Base-by-base conservation (phyloP, 306 rosid genomes). In the Ceratonia siliqua region DNA sequence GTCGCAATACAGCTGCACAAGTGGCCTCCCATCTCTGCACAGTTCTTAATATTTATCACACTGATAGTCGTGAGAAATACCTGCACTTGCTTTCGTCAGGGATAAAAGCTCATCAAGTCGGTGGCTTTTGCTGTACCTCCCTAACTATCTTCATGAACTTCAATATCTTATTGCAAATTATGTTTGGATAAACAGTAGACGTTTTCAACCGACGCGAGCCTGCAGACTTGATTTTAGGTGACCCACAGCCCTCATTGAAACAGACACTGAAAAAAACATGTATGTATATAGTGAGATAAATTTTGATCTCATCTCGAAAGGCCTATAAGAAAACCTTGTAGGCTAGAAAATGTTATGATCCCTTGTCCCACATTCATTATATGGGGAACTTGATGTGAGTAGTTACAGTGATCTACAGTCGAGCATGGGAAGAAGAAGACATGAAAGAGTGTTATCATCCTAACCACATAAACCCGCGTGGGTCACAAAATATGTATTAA, bases 311-410 rank as follows among this genome's bases (percentile, higher is more conserved):
- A 6, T 8, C 12, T 61, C 46, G n/a, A 61, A 22, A 53, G n/a
- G 41, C 27, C 46, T 9, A 35, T 9, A 17, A 18, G 8, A 61
- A 61, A 33, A 35, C 28, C 27, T 22, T 18, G 67, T 11, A 35
- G 9, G 46, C 17, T 21, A 61, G 13, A 10, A 35, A 61, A 5
- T 61, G 12, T 18, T 36, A 61, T 4, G 17, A 35, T 20, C 32
- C 48, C 20, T 62, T 62, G 68, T 62, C 68, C 68, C 68, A 38
- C n/a, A 38, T 20, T 38, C 25, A 62, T 20, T 36, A 50, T 20
- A 3, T 4, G 14, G 28, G 20, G 6, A 10, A 21, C 27, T 13
- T 24, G 18, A 13, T 7, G 66, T 14, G 24, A 8, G 27, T 54
- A 1, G 30, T 49, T 62, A 14, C 68, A 62, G 8, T 32, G 22